Evolutionary conservation across 225 moss, liverwort and hornwort species (phyloP), one percentile per base, ranked within the genome.

Genomic region (Takakia lepidozioides): DNA sequence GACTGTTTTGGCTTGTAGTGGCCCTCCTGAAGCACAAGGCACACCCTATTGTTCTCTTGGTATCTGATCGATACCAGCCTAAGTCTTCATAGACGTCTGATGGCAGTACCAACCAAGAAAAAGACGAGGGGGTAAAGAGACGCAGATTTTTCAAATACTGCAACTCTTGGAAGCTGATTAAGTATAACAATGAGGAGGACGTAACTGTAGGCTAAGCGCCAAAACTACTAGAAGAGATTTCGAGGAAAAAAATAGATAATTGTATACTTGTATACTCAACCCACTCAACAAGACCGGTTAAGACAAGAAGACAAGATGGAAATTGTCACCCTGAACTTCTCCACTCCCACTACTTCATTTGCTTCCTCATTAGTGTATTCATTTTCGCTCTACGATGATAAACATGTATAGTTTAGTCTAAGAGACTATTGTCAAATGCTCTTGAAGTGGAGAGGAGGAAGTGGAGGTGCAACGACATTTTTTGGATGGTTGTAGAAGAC

Each of bases 71-170:
- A 59, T 72, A 86, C 19, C 93, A 65, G n/a, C 80, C 81, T 67
- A 66, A 89, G 45, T 93, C 93, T 67, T 93, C 93, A 37, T 79
- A 93, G 15, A 76, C 88, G 65, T 93, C 93, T 93, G 25, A 93
- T 21, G 38, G 88, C 93, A 5, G 93, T 93, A 10, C 82, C 80
- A 21, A 86, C 55, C 5, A 93, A 60, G 18, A 93, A 88, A 15
- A 93, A 64, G 2, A 82, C 66, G 15, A 93, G 83, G 27, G 93
- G 93, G 10, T 88, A 88, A n/a, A 93, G 56, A 19, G 93, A 93
- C 29, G 85, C 83, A 28, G 81, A 81, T 69, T 83, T 70, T 13
- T 85, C 93, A 46, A 88, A 93, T 8, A 93, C 81, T 5, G 88
- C 69, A 23, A 93, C 81, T n/a, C 69, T 69, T 19, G 93, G 93